These are phyloP conservation scores for Cyclospora cayetanensis DNA, from an alignment of 169 alveolate species.

Conservation along the genomic window DNA sequence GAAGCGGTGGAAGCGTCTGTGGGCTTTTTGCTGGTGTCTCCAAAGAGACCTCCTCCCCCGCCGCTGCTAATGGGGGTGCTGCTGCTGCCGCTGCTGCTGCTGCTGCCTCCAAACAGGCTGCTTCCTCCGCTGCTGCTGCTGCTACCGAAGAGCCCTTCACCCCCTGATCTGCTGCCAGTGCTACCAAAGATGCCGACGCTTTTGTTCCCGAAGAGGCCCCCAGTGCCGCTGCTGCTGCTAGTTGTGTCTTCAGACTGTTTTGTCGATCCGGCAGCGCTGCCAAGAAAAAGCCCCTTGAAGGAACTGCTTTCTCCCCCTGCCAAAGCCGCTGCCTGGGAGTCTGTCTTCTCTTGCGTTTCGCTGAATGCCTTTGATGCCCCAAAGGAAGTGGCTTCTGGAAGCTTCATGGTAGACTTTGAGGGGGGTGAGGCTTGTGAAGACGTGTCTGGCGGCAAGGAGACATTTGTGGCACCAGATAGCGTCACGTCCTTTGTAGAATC, in stretches of 20 bases:
- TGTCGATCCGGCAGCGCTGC: background rate
- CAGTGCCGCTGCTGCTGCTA: background rate
- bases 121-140: background rate
- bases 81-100: background rate
- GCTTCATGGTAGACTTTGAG: too few species aligned
- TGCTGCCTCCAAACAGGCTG: constrained; percentile 11
- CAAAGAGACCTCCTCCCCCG: background rate
- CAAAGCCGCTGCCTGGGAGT: too few species aligned
- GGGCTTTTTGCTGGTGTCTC: constrained; percentile 8
- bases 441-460: too few species aligned
- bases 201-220: background rate
- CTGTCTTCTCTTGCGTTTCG: too few species aligned
- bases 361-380: too few species aligned
- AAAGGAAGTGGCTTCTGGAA: too few species aligned
- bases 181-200: too few species aligned
- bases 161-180: background rate
- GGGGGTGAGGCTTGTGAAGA: too few species aligned
- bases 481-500: background rate
- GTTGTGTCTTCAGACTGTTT: background rate
- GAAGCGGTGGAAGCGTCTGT: background rate
- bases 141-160: background rate
- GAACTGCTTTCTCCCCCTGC: constrained; percentile 12
- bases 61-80: background rate
- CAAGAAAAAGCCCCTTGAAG: background rate
- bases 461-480: background rate